Base-by-base conservation (phyloP, 106 monocot species). In the Amphibolis antarctica region DNA sequence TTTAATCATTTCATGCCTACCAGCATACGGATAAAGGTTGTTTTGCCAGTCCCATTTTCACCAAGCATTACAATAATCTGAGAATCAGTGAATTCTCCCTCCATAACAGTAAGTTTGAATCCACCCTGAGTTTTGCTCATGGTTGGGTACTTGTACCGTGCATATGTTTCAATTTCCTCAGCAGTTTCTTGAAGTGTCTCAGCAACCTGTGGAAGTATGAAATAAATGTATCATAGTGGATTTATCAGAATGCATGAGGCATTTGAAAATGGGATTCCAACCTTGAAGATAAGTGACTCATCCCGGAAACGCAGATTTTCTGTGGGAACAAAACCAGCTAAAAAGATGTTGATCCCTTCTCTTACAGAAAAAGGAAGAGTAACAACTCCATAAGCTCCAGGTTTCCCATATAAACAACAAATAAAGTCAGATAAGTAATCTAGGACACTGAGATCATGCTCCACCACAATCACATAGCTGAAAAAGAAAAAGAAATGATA, bases 281-380 rank as follows among this genome's bases (percentile, higher is more conserved):
- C 98, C 84, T 77, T 98, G 71, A 91, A 98, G 63, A 84, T 98
- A 62, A 98, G 85, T 53, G 87, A 88, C 57, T 88, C 91, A 29
- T 98, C 91, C n/a, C 98, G 84, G 52, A 98, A 90, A 20, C 87
- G 82, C 10, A 91, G 71, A 76, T 98, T 91, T 66, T 98, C 91
- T 43, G 98, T 91, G 45, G 91, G 86, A 17, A 91, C 86, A 78
- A 85, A 88, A 74, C 90, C 98, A 79, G 87, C 76, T 68, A 99
- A 79, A 73, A 99, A 99, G 62, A 99, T 88, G 63, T 99, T 99
- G n/a, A 99, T 99, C 69, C 98, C 98, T 89, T 99, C 98, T 66
- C 98, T 76, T 26, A 99, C 98, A 60, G 98, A 91, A 53, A 85
- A 98, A 0, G 98, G 98, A 47, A 98, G 70, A 58, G 98, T 98